Base-by-base conservation (phyloP, 352 stramenopile species). In the Pythium pyrilobum region DNA sequence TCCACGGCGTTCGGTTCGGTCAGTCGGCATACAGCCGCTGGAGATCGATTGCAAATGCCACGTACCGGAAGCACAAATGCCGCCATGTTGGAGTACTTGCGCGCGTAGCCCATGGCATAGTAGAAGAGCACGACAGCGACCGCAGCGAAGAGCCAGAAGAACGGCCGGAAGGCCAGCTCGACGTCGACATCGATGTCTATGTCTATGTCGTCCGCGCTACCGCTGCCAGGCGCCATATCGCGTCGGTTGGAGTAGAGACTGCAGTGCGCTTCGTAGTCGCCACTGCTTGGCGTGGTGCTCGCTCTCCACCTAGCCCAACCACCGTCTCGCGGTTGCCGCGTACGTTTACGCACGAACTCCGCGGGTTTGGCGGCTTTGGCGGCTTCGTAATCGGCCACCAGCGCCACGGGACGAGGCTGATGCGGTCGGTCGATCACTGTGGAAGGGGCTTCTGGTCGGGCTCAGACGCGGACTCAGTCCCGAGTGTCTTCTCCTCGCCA, bases 1-100 rank as follows among this genome's bases (percentile, higher is more conserved):
- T n/a, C n/a, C n/a, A n/a, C n/a, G n/a, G n/a, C n/a, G n/a, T n/a
- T n/a, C n/a, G n/a, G n/a, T n/a, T n/a, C n/a, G n/a, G n/a, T n/a
- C n/a, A 41, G 16, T 41, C 16, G 24, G 5, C 13, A 21, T 34
- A 34, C 29, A 34, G 7, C 7, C 7, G 29, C 7, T 34, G 7
- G 29, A 34, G 29, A 34, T 12, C 1, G 33, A 39, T 41, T 9
- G 21, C 20, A 44, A 15, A 42, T 18, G 29, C 1, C 5, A 70
- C 74, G 16, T 62, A 92, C 82, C 41, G 82, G 80, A 9, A 93
- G 59, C 16, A 93, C 58, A 64, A 93, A 93, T 9, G 82, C 82
- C 1, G 80, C 74, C 27, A 75, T 81, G 23, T 64, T 86, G 27
- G 64, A 62, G 66, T 93, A 91, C 62, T 89, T 90, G 62, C 68